Evolutionary conservation across 371 early-diverging fungal species (phyloP), one percentile per base, ranked within the genome.

Genomic region (Blakeslea trispora): DNA sequence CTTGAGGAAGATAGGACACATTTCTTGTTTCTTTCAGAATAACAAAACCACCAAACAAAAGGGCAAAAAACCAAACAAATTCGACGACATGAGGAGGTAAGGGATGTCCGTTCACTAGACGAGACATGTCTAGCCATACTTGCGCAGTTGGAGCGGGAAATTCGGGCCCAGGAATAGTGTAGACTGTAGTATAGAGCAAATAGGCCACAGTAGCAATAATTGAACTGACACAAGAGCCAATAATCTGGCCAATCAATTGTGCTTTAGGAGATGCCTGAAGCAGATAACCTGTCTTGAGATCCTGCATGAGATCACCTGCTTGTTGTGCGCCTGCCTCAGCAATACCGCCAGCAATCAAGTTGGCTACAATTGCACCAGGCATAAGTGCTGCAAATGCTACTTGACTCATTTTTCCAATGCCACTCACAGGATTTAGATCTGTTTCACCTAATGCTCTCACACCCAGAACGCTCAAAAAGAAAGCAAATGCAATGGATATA

Each of bases 341-440:
- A 51, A 94, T 87, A 10, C 88, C 88, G 41, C 94, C 94, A 1
- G 91, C 91, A 46, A 93, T 85, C 61, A 94, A 56, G 69, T 94
- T 93, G 34, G 89, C 90, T 3, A 87, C 81, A 47, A 89, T 79
- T 19, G 83, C 81, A 15, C 86, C 88, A 14, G 90, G 91, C 57
- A 88, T 81, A 0, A 90, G 66, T 8, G 77, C 83, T 0, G 90
- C 91, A 72, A 91, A 92, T 23, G 90, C 72, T 19, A 93, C 86
- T 68, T 94, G 95, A 13, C 90, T 86, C 22, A 91, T 81, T 50
- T 94, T 94, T 34, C 88, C 93, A 49, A 94, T 91, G 14, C 92
- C 89, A 45, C 87, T 86, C 6, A 79, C 90, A 0, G 93, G 92
- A 64, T 91, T 92, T 61, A 92, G 59, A 61, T 92, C 92, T 0